Evolutionary conservation across 2,329 filamentous ascomycete genomes (phyloP).

Genomic region (Aspergillus sp.): DNA sequence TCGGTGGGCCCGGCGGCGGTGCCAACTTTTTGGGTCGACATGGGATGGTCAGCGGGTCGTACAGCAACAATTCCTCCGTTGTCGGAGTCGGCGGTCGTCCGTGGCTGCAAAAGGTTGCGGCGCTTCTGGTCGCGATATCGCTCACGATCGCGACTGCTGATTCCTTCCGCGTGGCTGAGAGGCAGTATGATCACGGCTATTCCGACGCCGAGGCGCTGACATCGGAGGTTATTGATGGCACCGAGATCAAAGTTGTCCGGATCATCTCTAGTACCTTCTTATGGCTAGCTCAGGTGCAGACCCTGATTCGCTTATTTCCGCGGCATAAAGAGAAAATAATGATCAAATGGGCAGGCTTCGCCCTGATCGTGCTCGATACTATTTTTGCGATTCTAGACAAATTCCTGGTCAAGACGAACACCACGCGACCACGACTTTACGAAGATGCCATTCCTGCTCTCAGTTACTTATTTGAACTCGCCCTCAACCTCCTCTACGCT

Average conservation of each 20-base stretch:
- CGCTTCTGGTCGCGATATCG: constrained; percentile 72
- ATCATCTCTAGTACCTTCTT: constrained; percentile 95
- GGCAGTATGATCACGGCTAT: constrained; percentile 77
- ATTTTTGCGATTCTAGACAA: constrained; percentile 91
- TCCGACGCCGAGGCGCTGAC: constrained; percentile 80
- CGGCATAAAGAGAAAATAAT: constrained; percentile 96
- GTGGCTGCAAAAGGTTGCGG: constrained; percentile 81
- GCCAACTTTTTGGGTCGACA: constrained; percentile 78
- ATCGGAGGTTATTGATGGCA: constrained; percentile 76
- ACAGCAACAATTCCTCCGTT: constrained; percentile 65
- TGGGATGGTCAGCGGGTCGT: constrained; percentile 83
- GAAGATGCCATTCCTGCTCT: constrained; percentile 88
- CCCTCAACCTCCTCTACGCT: constrained; percentile 84
- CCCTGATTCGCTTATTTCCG: constrained; percentile 90
- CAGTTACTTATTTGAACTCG: constrained; percentile 87
- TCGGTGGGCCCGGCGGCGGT: constrained; percentile 68
- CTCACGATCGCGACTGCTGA: constrained; percentile 92
- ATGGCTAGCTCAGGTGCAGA: constrained; percentile 97
- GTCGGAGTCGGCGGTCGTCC: constrained; percentile 89
- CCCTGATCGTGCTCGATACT: constrained; percentile 85
- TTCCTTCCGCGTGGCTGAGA: constrained; percentile 81
- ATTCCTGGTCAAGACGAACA: constrained; percentile 63
- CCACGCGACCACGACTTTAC: constrained; percentile 71
- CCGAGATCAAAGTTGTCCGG: constrained; percentile 85
- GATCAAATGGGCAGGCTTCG: constrained; percentile 98